Percentiles rank a stretch among this genome's conserved stretches.
Conservation (phyloP, 2,329 filamentous ascomycete species). For the Kalmusia sp. region DNA sequence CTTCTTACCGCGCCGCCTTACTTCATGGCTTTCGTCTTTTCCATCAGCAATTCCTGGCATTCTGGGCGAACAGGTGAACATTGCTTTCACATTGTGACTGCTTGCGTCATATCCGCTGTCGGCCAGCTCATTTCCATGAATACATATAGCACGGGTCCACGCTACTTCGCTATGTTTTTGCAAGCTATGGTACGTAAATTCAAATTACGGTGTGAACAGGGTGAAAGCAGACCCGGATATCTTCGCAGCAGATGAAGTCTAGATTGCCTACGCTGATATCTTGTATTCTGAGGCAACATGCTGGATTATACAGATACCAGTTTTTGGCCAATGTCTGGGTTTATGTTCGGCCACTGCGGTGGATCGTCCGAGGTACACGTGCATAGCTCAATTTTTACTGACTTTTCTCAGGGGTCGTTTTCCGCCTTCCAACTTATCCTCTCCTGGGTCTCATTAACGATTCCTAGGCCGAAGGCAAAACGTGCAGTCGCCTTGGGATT, state of each 20-base stretch:
- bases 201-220: too few species aligned
- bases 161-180: slow-evolving; percentile 44
- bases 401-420: slow-evolving; percentile 26
- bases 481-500: slow-evolving; percentile 37
- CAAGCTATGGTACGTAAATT: too few species aligned
- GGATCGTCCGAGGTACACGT: too few species aligned
- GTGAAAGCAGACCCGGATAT: too few species aligned
- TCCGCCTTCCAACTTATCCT: slow-evolving; percentile 40
- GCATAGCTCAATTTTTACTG: too few species aligned
- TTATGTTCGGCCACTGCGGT: too few species aligned
- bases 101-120: slow-evolving; percentile 27
- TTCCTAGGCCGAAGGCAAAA: slow-evolving; percentile 44
- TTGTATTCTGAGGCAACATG: too few species aligned
- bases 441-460: slow-evolving; percentile 41
- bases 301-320: too few species aligned
- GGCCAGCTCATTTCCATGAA: slow-evolving; percentile 36
- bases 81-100: slow-evolving; percentile 35
- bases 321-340: too few species aligned
- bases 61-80: slow-evolving; percentile 39
- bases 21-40: slow-evolving; percentile 35
- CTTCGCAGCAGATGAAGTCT: too few species aligned
- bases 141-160: slow-evolving; percentile 36
- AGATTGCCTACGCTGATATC: too few species aligned
- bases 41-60: slow-evolving; percentile 32
- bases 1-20: slow-evolving; percentile 53